Base-by-base conservation (phyloP, 192 early-diverging fungal genomes). In the Chytriomyces hyalinus region DNA sequence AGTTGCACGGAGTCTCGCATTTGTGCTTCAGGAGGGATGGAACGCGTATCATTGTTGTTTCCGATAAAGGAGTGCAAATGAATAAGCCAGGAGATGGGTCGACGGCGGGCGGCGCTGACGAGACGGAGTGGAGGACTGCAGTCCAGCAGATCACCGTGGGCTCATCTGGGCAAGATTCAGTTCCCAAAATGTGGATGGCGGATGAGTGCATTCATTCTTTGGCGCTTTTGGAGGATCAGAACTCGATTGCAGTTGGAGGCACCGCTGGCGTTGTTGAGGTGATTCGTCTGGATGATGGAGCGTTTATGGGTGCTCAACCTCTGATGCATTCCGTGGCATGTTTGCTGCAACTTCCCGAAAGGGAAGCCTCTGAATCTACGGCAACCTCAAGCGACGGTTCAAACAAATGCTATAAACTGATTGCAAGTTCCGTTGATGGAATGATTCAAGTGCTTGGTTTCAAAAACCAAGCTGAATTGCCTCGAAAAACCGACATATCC, bases 1-100 rank as follows among this genome's bases (percentile, higher is more conserved):
- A 36, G 24, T 26, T 70, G 28, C 76, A 77, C 46, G 45, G 76
- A 7, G 60, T 77, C 17, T 45, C 51, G 13, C 76, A 77, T 17
- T n/a, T 77, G 7, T 28, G 45, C 26, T 77, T 77, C 67, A 8
- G 9, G 13, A 45, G 70, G 9, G 57, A 44, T 45, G 13, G 22
- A 6, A 28, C 11, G 9, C 61, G 53, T 15, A 20, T 77, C 22
- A 45, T 68, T 61, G 67, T 77, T 15, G 67, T 77, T 7, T 73
- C 71, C 4, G 71, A 73, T 45, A 73, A 73, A 62, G 59, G 60
- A 5, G 24, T 17, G 7, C 11, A 62, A 17, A 73, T 73, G 57
- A 73, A 62, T 26, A 73, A n/a, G 8, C 60, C 62, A 0, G 61
- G 45, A 7, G 15, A 49, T 20, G n/a, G 22, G 26, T 15, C 49